Percentiles rank a stretch among this genome's conserved stretches.
Evolutionary conservation across 2,329 filamentous ascomycete species (phyloP).

Genomic region (Mycogone perniciosa): DNA sequence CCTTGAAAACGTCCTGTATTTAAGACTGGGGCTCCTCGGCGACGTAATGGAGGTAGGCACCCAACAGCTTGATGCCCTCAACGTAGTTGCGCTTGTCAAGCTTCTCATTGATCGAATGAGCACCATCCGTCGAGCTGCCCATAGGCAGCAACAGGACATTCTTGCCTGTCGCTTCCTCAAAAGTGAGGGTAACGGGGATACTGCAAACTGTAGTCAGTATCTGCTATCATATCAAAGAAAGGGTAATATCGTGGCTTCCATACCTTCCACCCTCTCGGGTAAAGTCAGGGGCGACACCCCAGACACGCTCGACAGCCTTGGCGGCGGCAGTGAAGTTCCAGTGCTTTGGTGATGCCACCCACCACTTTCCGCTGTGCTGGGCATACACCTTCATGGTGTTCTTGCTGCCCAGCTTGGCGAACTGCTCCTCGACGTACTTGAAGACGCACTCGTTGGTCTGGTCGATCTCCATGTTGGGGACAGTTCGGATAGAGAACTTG

Average conservation of each 20-base stretch:
- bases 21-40: constrained; percentile 68
- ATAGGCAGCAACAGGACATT: constrained; percentile 93
- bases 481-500: constrained; percentile 97
- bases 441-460: constrained; percentile 81
- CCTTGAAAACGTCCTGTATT: constrained; percentile 2
- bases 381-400: constrained; percentile 78
- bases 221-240: not conserved
- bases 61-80: constrained; percentile 91
- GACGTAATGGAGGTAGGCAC: constrained; percentile 93
- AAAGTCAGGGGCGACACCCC: constrained; percentile 87
- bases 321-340: constrained; percentile 96
- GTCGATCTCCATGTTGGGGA: constrained; percentile 93
- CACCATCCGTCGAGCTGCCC: constrained; percentile 94
- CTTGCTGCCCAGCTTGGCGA: constrained; percentile 83
- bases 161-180: constrained; percentile 96
- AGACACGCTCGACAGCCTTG: constrained; percentile 95
- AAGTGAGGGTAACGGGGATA: constrained; percentile 94
- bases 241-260: constrained; percentile 22
- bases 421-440: constrained; percentile 76
- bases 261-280: constrained; percentile 90
- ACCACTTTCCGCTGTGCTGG: constrained; percentile 95
- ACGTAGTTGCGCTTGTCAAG: constrained; percentile 96
- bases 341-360: constrained; percentile 95
- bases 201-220: constrained; percentile 36
- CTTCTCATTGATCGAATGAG: constrained; percentile 98